Conservation (phyloP, 2,329 filamentous ascomycete genomes). For the Colletotrichum cordylinicola region DNA sequence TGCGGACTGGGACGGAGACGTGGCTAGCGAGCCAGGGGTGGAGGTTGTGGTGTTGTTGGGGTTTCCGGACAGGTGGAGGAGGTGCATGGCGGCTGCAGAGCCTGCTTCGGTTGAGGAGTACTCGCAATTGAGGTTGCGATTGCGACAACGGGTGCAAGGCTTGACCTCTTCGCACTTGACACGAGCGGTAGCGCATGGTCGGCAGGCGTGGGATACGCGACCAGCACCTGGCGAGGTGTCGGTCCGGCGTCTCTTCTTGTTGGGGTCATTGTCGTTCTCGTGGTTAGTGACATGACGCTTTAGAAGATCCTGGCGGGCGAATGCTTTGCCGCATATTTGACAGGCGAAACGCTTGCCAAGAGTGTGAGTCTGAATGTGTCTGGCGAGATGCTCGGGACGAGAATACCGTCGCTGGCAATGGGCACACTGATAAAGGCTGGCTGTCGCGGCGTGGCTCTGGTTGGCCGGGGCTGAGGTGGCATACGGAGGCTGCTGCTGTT, state of each 20-base stretch:
- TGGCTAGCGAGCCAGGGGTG: conserved; percentile 15
- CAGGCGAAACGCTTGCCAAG: conserved; percentile 55
- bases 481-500: not conserved
- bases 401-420: conserved; percentile 58
- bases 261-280: conserved; percentile 48
- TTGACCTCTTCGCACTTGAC: conserved; percentile 63
- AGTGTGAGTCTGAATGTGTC: conserved; percentile 57
- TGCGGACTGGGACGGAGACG: conserved; percentile 25
- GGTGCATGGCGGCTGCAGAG: conserved; percentile 47
- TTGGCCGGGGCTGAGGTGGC: not conserved
- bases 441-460: conserved; percentile 28
- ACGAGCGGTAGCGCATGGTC: conserved; percentile 54
- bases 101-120: conserved; percentile 40
- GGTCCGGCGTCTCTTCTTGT: conserved; percentile 53
- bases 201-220: conserved; percentile 59
- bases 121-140: conserved; percentile 52
- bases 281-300: conserved; percentile 60
- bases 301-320: conserved; percentile 58
- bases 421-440: conserved; percentile 52
- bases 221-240: conserved; percentile 49
- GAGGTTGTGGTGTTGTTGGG: conserved; percentile 32
- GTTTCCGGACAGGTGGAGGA: conserved; percentile 47
- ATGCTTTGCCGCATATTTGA: conserved; percentile 58
- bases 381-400: conserved; percentile 58
- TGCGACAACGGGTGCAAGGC: conserved; percentile 57